A percentile compares a stretch with the other conserved stretches of the same genome.
Conservation (phyloP, 768 basidiomycete species). For the Boletus rex-veris region DNA sequence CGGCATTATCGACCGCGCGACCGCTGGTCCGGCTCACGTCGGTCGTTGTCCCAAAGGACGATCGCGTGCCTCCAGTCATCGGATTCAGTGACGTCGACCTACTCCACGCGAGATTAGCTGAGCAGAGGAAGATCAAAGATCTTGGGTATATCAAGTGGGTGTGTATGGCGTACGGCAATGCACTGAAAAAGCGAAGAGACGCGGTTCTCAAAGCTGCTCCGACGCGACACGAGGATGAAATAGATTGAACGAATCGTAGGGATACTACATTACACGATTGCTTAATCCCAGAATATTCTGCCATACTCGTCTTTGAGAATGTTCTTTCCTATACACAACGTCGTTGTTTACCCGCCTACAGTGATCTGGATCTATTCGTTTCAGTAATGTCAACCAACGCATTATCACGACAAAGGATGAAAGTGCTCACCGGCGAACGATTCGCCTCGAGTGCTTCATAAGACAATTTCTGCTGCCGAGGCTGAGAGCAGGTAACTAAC, state of each 20-base stretch:
- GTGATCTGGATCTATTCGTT: too few relatives aligned
- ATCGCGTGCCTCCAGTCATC: constrained; percentile 75
- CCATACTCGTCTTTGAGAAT: too few relatives aligned
- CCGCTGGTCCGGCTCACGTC: constrained; percentile 73
- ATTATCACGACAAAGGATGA: too few relatives aligned
- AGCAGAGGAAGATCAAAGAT: constrained; percentile 38
- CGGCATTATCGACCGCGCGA: constrained; percentile 34
- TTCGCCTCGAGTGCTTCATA: too few relatives aligned
- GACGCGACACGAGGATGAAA: neutral
- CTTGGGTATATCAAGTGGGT: constrained; percentile 71
- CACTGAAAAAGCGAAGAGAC: constrained; percentile 59
- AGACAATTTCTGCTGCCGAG: too few relatives aligned
- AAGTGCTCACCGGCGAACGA: too few relatives aligned
- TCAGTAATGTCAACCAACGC: too few relatives aligned
- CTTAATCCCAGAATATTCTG: too few relatives aligned
- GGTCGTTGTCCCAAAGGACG: constrained; percentile 60
- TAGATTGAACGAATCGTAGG: constrained; percentile 3
- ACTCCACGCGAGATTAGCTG: constrained; percentile 72
- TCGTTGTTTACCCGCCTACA: too few relatives aligned
- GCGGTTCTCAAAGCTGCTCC: constrained; percentile 23
- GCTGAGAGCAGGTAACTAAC: neutral
- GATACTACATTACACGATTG: neutral
- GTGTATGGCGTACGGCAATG: constrained; percentile 68
- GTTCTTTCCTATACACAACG: too few relatives aligned
- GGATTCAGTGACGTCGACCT: constrained; percentile 75